Evolutionary conservation across 2,329 filamentous ascomycete genomes (phyloP).

Genomic region (Xylariaceae sp.): DNA sequence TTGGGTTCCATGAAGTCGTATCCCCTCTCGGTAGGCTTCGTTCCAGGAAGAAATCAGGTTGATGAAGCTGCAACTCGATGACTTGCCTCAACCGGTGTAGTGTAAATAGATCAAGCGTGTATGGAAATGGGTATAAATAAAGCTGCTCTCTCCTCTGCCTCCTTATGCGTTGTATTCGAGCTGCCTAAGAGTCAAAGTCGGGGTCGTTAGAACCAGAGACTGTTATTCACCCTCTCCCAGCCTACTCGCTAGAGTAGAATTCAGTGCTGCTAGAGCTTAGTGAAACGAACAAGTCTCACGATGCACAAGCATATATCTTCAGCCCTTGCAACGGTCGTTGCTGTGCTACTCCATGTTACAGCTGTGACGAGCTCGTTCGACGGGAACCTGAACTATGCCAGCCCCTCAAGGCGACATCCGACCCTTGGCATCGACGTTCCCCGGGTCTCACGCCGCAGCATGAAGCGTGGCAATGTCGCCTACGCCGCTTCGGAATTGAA

Average conservation of each 20-base stretch:
- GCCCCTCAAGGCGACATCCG: slow-evolving; percentile 59
- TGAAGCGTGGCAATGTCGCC: slow-evolving; percentile 37
- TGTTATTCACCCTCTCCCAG: background rate
- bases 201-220: too few species aligned
- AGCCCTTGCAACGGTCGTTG: background rate
- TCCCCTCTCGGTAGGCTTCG: too few species aligned
- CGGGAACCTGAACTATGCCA: slow-evolving; percentile 61
- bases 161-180: background rate
- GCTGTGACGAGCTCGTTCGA: slow-evolving; percentile 19
- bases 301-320: slow-evolving; percentile 4
- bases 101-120: slow-evolving; percentile 1
- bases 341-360: slow-evolving; percentile 7
- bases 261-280: too few species aligned
- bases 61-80: background rate
- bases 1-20: too few species aligned
- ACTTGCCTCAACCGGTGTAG: slow-evolving; percentile 3
- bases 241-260: too few species aligned
- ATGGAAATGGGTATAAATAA: slow-evolving; percentile 8
- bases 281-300: background rate
- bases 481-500: slow-evolving; percentile 43
- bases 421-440: slow-evolving; percentile 59
- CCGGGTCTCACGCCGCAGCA: slow-evolving; percentile 52
- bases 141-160: background rate
- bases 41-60: background rate
- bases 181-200: background rate